A percentile compares a stretch with the other conserved stretches of the same genome.
These are phyloP conservation scores for Hydnomerulius pinastri DNA, from an alignment of 768 basidiomycete species.

Conservation along the genomic window DNA sequence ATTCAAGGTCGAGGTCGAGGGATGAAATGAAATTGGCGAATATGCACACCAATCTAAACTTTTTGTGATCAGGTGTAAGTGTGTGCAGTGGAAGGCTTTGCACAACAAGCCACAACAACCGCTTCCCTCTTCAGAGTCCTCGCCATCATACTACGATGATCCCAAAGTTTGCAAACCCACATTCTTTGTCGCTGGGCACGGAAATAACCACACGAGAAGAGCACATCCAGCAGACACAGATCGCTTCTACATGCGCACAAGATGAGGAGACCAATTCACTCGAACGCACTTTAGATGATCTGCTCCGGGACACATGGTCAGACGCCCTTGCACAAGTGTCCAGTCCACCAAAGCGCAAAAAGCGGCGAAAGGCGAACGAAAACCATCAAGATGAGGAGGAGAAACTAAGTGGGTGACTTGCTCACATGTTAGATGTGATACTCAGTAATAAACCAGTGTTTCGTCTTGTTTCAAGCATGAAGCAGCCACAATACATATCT, in stretches of 20 bases:
- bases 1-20: too few species aligned
- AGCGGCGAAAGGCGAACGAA: conserved; percentile 7
- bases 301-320: conserved; percentile 25
- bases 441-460: conserved; percentile 38
- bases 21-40: too few species aligned
- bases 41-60: background rate
- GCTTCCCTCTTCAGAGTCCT: background rate
- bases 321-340: conserved; percentile 6
- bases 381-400: background rate
- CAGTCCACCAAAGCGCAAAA: background rate
- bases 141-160: too few species aligned
- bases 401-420: conserved; percentile 1
- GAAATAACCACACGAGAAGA: conserved; percentile 40
- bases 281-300: conserved; percentile 21
- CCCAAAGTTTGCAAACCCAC: conserved; percentile 50
- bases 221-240: conserved; percentile 15
- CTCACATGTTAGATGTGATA: background rate
- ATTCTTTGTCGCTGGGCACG: conserved; percentile 36
- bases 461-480: conserved; percentile 45
- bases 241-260: background rate
- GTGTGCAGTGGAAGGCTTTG: background rate
- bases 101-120: conserved; percentile 24
- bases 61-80: conserved; percentile 12
- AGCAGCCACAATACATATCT: conserved; percentile 39
- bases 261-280: conserved; percentile 14